Base-by-base conservation (phyloP, 2,329 filamentous ascomycete species). In the Periconia digitata region DNA sequence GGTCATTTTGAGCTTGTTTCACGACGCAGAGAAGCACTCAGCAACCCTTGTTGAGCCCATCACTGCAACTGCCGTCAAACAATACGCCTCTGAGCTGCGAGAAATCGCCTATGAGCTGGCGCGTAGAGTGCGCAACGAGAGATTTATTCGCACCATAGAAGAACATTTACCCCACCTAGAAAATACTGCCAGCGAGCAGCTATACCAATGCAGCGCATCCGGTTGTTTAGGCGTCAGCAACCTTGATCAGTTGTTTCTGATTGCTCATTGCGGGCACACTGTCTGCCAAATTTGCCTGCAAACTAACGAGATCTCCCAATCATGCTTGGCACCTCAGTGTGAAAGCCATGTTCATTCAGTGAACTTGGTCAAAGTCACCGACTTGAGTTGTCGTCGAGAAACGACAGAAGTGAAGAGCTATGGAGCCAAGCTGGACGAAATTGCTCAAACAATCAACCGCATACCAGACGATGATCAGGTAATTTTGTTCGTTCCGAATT, bases 381-480 rank as follows among this genome's bases (percentile, higher is more conserved):
- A 60, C 27, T 42, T 69, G 6, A 58, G 53, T 8, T 55, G 50
- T 2, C 42, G 21, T 5, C 38, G 50, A 12, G 47, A 60, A 20
- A 55, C 57, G 6, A 54, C 12, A 8, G n/a, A 65, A 34, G 57
- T 63, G 1, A 60, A 63, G 15, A 70, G 51, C 42, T 64, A 54
- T 23, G 65, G 65, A 1, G 51, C 51, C 6, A 71, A 71, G 46
- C 41, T 69, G 10, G 46, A 64, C 20, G 47, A 42, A 0, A 53
- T 70, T 13, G 44, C 43, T 2, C 13, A 51, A 0, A 44, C 72
- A 12, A 64, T 82, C 8, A 59, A 43, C 6, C 42, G 58, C 0
- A 75, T 82, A 46, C 73, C 78, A 40, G 58, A 64, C 10, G 58
- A 66, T 1, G 49, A 71, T 51, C 40, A 73, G 63, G 56, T 43